These are phyloP conservation scores for Laguncularia racemosa DNA, from an alignment of 345 rosid species.

Conservation along the genomic window DNA sequence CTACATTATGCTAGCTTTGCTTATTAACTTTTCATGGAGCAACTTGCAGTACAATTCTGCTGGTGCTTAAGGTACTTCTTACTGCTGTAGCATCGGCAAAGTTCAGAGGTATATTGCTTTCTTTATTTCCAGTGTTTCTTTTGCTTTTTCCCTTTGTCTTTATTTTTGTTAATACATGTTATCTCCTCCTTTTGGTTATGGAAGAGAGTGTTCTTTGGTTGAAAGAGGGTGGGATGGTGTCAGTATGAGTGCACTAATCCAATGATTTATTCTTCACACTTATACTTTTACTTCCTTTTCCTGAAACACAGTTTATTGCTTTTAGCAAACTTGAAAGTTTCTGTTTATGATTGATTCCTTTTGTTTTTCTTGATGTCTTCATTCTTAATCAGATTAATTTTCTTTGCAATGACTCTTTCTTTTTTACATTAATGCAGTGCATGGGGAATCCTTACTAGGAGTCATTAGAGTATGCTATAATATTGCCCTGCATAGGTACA, in stretches of 20 bases:
- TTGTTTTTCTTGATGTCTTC: too few species aligned
- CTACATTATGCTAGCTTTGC: slow-evolving; percentile 12
- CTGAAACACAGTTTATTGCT: too few species aligned
- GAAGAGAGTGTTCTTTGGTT: too few species aligned
- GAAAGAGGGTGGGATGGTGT: too few species aligned
- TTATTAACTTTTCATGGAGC: slow-evolving; percentile 17
- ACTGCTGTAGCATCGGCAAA: slow-evolving; percentile 93
- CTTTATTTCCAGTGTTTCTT: background rate
- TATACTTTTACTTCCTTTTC: too few species aligned
- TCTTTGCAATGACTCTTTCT: background rate
- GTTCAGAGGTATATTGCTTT: slow-evolving; percentile 62
- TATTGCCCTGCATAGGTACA: slow-evolving; percentile 92
- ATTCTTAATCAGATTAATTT: background rate
- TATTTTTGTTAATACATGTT: background rate
- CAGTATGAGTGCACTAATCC: too few species aligned
- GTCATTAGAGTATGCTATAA: slow-evolving; percentile 95
- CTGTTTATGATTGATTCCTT: too few species aligned
- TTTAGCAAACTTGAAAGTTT: too few species aligned
- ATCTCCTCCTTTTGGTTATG: too few species aligned
- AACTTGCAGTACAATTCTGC: slow-evolving; percentile 79
- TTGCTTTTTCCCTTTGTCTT: slow-evolving; percentile 5
- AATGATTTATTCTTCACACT: too few species aligned
- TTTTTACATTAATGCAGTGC: slow-evolving; percentile 45
- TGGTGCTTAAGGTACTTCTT: slow-evolving; percentile 92
- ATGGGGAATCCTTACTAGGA: slow-evolving; percentile 93